Base-by-base conservation (phyloP, 2,329 filamentous ascomycete species). In the Pseudocercospora macadamiae region DNA sequence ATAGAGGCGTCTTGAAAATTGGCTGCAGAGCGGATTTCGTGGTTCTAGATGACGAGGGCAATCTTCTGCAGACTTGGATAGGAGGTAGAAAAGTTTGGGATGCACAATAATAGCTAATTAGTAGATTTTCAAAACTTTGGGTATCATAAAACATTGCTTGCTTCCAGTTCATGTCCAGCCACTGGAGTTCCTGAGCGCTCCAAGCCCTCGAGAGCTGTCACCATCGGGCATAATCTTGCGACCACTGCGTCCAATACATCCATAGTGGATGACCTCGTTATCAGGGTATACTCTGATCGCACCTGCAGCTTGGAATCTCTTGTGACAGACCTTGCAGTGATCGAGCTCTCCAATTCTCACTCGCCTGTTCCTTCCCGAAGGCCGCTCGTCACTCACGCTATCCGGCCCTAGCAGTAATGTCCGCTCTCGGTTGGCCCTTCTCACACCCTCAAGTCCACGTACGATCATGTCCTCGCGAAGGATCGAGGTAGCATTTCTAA, bases 321-420 rank as follows among this genome's bases (percentile, higher is more conserved):
- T 97, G 75, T 96, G 89, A 73, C 95, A 99, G 14, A 96, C 90
- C 10, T 89, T 88, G 73, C 95, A 99, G 55, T 96, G 88, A 52
- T 91, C 82, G 71, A 97, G 93, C 68, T 99, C 93, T 8, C 84
- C 86, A 52, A 99, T 87, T 18, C 91, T 85, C 9, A 97, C 92
- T 65, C 91, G 83, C 34, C 85, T 76, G 67, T 84, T 87, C 68
- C 85, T 76, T 0, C 81, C 81, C 62, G 54, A 83, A 16, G 59
- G 53, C 56, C 76, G 66, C 81, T 77, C 9, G 82, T 89, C 86
- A 4, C 89, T 89, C 18, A 59, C 44, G 78, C 79, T 61, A 83
- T 82, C 85, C 82, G 90, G 86, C 2, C 93, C 93, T 1, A 97
- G 81, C 45, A 90, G 77, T 52, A 97, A 77, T 26, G 83, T 80